Base-by-base conservation (phyloP, 2,329 filamentous ascomycete genomes). In the Cryoendolithus antarcticus region DNA sequence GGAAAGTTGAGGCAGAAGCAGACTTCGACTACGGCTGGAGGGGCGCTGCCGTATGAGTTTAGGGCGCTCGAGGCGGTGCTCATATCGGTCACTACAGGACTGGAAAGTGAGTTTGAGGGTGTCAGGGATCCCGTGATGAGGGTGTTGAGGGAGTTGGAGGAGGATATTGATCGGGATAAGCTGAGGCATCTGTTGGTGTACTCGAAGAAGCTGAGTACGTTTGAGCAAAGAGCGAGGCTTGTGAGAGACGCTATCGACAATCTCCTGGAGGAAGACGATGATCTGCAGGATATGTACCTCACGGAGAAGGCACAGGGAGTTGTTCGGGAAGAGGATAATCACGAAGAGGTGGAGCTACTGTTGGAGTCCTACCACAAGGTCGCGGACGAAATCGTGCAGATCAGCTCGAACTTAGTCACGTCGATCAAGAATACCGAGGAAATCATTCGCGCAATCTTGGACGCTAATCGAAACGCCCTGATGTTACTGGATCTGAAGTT, bases 401-500 rank as follows among this genome's bases (percentile, higher is more conserved):
- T 93, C 46, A 86, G 86, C 10, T 83, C 86, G 45, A 96, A 93
- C 62, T 63, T 96, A 49, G 88, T 96, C 40, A 89, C 83, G 7
- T 86, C 85, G 49, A 98, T 98, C 59, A 77, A 91, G 52, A 98
- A 96, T 62, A 98, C 91, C 1, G 91, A 98, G 63, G 91, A 98
- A 65, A 93, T 98, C 36, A 85, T 95, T 45, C 93, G 91, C 59
- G 91, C 91, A 15, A 98, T 98, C 8, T 77, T 98, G 27, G 91
- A 98, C 59, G 89, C 91, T 40, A 98, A 98, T 59, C 88, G 91
- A 49, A 98, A 98, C 66, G 83, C 86, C 6, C 82, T 98, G 48
- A 98, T 98, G 91, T 72, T 98, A 11, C 74, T 96, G 27, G 91
- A 96, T 48, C 78, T 98, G 51, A 94, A 93, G 58, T 94, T 96